Evolutionary conservation across 1,284 basidiomycete genomes (phyloP), one percentile per base, ranked within the genome.

Genomic region (Tilletia caries): DNA sequence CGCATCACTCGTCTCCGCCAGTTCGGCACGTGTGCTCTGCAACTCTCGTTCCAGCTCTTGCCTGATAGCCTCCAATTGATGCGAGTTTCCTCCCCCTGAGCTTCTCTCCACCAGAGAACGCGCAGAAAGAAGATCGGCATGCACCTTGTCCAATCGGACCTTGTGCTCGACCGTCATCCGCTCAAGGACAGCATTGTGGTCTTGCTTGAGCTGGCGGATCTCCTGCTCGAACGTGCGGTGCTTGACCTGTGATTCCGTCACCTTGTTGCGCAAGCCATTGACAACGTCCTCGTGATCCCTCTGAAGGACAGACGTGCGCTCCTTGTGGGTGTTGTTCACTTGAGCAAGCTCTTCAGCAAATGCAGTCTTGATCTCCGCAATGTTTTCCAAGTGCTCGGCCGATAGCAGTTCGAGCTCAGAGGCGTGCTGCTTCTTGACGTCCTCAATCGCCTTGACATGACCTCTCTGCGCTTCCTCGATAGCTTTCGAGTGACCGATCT

Each of bases 11-110:
- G 84, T 78, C 37, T 83, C 80, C 68, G 82, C 77, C 48, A 84
- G 70, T 69, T 85, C 83, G 5, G 68, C 69, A 0, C 88, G 89
- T 74, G 91, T 89, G 3, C 89, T 90, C 27, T 88, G 88, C 76
- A 92, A 89, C 76, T 89, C 73, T 8, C 74, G 77, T 50, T 79
- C 76, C 20, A 78, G 67, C 33, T 75, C 73, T 5, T 68, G 12
- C 70, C 71, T 34, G 65, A n/a, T 34, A 3, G 41, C 27, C 43
- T 41, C 27, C 12, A 46, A n/a, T 15, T 32, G 43, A 1, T 23
- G 20, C 15, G 12, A 5, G 2, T 29, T 50, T 6, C 8, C 41
- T 3, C 23, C 12, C 23, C 32, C 43, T 10, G 65, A n/a, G 41
- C 29, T 50, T 10, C 20, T 60, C 12, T 18, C 54, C 23, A 60